phyloP scores from a whole-genome alignment of 768 basidiomycete genomes.

The Naganishia kalamii region DNA sequence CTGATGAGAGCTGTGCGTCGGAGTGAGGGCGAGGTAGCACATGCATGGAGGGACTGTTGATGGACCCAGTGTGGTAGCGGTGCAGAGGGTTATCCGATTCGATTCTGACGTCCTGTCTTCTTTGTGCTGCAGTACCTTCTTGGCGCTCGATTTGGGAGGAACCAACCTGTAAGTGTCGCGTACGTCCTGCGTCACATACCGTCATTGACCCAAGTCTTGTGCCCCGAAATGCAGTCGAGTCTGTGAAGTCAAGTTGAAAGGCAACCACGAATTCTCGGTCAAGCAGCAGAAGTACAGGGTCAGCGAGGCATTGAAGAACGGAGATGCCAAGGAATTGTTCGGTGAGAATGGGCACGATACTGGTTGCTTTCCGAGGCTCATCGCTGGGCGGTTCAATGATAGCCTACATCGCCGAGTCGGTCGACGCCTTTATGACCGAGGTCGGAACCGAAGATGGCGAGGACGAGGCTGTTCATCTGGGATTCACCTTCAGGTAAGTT shows the following conservation, averaged over 20 bases:
- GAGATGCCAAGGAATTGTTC: constrained; percentile 78
- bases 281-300: constrained; percentile 96
- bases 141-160: constrained; percentile 92
- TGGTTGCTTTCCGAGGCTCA: constrained; percentile 19
- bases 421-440: constrained; percentile 86
- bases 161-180: constrained; percentile 77
- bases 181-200: too few relatives aligned
- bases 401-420: constrained; percentile 98
- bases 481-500: constrained; percentile 69
- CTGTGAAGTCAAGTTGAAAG: constrained; percentile 85
- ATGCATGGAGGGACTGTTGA: not conserved
- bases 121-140: constrained; percentile 63
- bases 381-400: not conserved
- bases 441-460: constrained; percentile 45
- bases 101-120: not conserved
- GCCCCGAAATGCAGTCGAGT: constrained; percentile 61
- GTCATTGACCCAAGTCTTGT: not conserved
- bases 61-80: too few relatives aligned
- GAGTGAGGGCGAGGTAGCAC: not conserved
- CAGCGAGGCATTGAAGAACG: constrained; percentile 84
- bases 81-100: too few relatives aligned
- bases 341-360: too few relatives aligned
- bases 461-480: constrained; percentile 56
- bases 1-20: not conserved
- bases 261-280: constrained; percentile 79